These are phyloP conservation scores for Penicillium verhagenii DNA, from an alignment of 495 filamentous ascomycete species.

Conservation along the genomic window DNA sequence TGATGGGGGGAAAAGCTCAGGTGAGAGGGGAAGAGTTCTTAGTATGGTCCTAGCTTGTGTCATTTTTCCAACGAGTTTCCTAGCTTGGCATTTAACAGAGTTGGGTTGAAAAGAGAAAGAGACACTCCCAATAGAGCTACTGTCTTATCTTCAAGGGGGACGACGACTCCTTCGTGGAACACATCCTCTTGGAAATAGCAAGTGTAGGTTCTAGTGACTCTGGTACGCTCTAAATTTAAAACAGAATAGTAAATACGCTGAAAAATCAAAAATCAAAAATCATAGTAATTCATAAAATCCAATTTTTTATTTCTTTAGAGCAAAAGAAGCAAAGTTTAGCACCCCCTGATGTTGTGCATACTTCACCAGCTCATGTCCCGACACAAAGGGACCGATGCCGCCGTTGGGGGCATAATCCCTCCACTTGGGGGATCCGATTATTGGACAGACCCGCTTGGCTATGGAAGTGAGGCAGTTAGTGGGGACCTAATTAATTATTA, in stretches of 20 bases:
- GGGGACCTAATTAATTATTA: background rate
- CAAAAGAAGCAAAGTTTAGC: background rate
- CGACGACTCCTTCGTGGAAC: too few species aligned
- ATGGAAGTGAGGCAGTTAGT: background rate
- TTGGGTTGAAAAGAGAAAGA: background rate
- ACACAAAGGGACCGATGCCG: constrained; percentile 16
- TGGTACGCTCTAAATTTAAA: too few species aligned
- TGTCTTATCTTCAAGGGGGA: too few species aligned
- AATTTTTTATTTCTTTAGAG: background rate
- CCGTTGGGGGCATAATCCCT: constrained; percentile 18
- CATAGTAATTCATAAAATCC: background rate
- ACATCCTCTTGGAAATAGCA: too few species aligned
- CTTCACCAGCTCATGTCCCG: constrained; percentile 22
- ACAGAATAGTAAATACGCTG: too few species aligned
- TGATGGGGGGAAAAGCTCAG: constrained; percentile 1
- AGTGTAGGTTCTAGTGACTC: too few species aligned
- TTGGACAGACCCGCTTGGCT: constrained; percentile 6
- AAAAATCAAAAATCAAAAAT: constrained; percentile 5
- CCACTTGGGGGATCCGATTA: background rate
- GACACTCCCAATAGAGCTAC: too few species aligned
- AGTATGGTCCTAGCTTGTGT: constrained; percentile 21
- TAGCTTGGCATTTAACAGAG: too few species aligned
- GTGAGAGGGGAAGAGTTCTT: too few species aligned
- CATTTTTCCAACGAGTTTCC: too few species aligned
- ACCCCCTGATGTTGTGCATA: constrained; percentile 24